phyloP scores from a whole-genome alignment of 2,329 filamentous ascomycete species.

The Colletotrichum sp. region DNA sequence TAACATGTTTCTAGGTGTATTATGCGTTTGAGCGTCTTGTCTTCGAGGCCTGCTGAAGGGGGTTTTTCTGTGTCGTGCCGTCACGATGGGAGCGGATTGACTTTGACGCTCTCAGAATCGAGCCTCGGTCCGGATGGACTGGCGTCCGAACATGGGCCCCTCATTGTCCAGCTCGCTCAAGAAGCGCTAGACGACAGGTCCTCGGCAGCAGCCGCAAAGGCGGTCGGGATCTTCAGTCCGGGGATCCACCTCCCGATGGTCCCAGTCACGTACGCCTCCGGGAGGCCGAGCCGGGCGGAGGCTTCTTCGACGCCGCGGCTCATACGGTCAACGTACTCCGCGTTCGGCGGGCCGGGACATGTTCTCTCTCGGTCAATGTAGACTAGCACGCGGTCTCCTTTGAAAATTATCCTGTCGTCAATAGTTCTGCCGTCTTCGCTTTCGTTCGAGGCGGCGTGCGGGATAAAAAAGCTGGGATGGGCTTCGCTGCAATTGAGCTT shows the following conservation, averaged over 20 bases:
- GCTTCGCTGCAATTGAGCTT: constrained; percentile 29
- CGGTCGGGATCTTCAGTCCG: neutral
- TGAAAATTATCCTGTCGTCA: neutral
- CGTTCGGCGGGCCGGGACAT: constrained; percentile 43
- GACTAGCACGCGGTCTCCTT: constrained; percentile 50
- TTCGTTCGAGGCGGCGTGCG: neutral
- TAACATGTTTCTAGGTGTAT: neutral
- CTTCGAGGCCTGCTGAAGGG: neutral
- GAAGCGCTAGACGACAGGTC: neutral
- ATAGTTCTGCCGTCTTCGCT: neutral
- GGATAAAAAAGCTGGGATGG: neutral
- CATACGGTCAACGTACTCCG: constrained; percentile 69
- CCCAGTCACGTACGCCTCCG: constrained; percentile 56
- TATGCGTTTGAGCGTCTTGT: neutral
- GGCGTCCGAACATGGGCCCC: neutral
- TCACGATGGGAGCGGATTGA: neutral
- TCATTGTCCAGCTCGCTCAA: neutral
- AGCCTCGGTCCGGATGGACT: neutral
- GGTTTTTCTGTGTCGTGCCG: neutral
- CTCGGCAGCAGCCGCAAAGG: neutral
- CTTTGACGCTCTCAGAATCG: neutral
- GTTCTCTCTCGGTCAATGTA: constrained; percentile 60
- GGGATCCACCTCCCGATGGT: constrained; percentile 55
- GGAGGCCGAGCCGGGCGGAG: constrained; percentile 55
- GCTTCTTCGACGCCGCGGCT: constrained; percentile 68